Base-by-base conservation (phyloP, 2,329 filamentous ascomycete genomes). In the Hypoxylon sp. region DNA sequence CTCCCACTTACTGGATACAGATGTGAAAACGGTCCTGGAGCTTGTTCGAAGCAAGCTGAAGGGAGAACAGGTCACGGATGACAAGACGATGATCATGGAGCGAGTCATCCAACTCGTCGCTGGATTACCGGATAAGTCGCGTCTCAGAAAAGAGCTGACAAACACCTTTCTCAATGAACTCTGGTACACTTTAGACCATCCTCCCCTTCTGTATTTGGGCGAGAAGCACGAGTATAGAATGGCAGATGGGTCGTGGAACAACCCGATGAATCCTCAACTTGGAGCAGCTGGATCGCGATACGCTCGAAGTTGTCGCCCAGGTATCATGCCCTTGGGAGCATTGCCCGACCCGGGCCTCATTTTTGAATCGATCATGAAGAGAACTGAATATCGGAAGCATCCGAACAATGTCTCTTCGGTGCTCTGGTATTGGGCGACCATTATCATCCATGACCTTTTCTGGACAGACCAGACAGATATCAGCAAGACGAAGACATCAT, bases 41-140 rank as follows among this genome's bases (percentile, higher is more conserved):
- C 71, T 90, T 26, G 73, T 90, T 49, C 78, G 80, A 45, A 77
- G 74, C 54, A 85, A 89, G 69, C 69, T 85, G 21, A 86, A 82
- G 60, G 85, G 87, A 1, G 78, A 79, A 49, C 75, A 82, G 36
- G 75, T 86, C 7, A 71, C 83, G 4, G 86, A 93, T 62, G 90
- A 93, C 73, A 89, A 88, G 72, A 88, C 85, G 1, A 88, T 90
- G 77, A 75, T 90, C 32, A 89, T 91, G 83, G 88, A 91, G 69
- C 77, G 82, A 5, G 78, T 87, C 4, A 90, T 91, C 53, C 81
- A 86, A 73, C 75, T 91, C 11, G 86, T 90, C 4, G 78, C 85
- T 8, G 80, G 79, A 21, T 74, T 91, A 23, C 86, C 86, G 1
- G 71, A 78, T 38, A 75, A 79, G 45, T 90, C 87, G 1, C 81